Percentiles rank a stretch among this genome's conserved stretches.
Conservation (phyloP, 176 grass and related monocot genomes). For the Carex kokanica region DNA sequence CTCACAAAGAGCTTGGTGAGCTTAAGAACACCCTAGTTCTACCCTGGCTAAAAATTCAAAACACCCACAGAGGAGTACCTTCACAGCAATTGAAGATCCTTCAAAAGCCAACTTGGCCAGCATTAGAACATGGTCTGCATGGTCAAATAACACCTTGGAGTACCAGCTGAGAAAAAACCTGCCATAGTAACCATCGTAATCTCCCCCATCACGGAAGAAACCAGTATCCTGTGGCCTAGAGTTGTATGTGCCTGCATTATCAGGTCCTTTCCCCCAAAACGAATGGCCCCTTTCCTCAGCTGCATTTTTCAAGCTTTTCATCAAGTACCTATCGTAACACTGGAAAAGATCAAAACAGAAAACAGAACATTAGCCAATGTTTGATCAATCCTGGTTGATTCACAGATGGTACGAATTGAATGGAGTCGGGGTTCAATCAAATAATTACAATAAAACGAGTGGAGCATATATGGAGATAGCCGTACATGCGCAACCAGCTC, state of each 20-base stretch:
- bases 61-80: slow-evolving; percentile 44
- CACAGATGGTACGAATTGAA: background rate
- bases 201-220: slow-evolving; percentile 90
- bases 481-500: background rate
- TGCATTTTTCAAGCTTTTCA: slow-evolving; percentile 68
- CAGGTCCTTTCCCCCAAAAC: slow-evolving; percentile 64
- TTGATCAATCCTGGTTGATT: background rate
- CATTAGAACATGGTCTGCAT: slow-evolving; percentile 71
- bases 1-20: too few species aligned
- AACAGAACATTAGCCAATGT: background rate
- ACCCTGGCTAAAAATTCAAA: background rate
- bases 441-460: background rate
- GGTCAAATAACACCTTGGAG: slow-evolving; percentile 62
- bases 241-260: slow-evolving; percentile 70
- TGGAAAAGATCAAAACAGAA: slow-evolving; percentile 35
- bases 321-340: slow-evolving; percentile 79
- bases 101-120: slow-evolving; percentile 81
- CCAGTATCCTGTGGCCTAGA: slow-evolving; percentile 70
- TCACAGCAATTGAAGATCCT: slow-evolving; percentile 55
- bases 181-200: slow-evolving; percentile 88
- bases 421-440: background rate
- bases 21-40: too few species aligned
- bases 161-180: slow-evolving; percentile 94
- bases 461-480: background rate
- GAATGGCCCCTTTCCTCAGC: slow-evolving; percentile 62